These are phyloP conservation scores for Leccinum truebloodii DNA, from an alignment of 768 basidiomycete genomes.

Conservation along the genomic window DNA sequence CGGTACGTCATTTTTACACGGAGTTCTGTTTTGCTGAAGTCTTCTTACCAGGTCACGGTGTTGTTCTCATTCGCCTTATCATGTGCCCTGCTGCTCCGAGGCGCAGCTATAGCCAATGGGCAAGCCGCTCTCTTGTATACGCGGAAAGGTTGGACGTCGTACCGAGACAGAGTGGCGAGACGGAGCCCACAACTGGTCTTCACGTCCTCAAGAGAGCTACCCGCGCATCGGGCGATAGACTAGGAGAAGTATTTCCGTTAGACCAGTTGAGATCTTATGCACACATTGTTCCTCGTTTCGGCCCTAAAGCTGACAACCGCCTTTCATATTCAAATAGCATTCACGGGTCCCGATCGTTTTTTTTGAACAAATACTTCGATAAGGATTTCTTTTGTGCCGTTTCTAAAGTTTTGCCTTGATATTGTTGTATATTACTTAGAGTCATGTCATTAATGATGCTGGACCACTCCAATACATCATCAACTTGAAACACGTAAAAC, in stretches of 20 bases:
- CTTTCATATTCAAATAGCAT: not conserved
- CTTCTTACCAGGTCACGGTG: not conserved
- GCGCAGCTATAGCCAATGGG: not conserved
- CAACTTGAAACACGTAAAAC: too few relatives aligned
- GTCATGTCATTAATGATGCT: too few relatives aligned
- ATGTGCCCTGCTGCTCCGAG: not conserved
- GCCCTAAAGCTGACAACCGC: not conserved
- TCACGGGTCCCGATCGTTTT: not conserved
- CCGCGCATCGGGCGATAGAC: not conserved
- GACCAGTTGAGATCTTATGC: not conserved
- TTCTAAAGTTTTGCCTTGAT: not conserved
- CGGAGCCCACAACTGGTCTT: not conserved
- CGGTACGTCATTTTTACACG: not conserved
- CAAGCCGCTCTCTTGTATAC: not conserved
- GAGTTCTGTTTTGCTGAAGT: not conserved
- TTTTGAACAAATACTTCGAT: conserved; percentile 3
- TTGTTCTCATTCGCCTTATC: conserved; percentile 1
- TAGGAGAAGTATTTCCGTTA: not conserved
- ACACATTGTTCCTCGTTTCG: not conserved
- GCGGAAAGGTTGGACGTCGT: not conserved
- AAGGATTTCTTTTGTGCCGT: conserved; percentile 6
- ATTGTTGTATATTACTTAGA: too few relatives aligned
- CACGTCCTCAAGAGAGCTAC: not conserved
- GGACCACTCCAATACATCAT: too few relatives aligned
- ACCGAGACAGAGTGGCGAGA: not conserved